phyloP scores from a whole-genome alignment of 2,329 filamentous ascomycete species.

The Exophiala lecanii-corni region DNA sequence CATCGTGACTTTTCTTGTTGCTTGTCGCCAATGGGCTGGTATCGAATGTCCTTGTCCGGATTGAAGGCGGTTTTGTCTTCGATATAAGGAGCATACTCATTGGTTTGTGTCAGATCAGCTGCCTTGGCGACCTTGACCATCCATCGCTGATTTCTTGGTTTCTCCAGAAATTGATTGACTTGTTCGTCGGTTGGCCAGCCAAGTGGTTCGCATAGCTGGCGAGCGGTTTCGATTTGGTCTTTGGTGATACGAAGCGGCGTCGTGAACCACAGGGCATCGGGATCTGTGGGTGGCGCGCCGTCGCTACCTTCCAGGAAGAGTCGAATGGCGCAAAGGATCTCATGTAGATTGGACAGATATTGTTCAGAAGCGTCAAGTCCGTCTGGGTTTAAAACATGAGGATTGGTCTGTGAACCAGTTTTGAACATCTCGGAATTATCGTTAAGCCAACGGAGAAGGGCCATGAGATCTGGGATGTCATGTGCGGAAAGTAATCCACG shows the following conservation, averaged over 20 bases:
- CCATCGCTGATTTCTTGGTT: neutral
- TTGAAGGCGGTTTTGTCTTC: too few species aligned
- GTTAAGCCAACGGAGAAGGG: constrained; percentile 25
- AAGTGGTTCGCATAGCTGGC: constrained; percentile 7
- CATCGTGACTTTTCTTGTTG: too few species aligned
- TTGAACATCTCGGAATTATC: constrained; percentile 23
- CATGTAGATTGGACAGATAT: neutral
- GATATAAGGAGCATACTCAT: neutral
- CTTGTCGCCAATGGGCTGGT: too few species aligned
- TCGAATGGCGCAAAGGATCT: constrained; percentile 11
- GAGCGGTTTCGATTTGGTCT: constrained; percentile 8
- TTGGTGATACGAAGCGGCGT: constrained; percentile 6
- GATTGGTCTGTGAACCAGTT: constrained; percentile 2
- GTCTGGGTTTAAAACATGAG: neutral
- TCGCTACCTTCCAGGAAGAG: constrained; percentile 16
- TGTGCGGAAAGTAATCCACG: constrained; percentile 13
- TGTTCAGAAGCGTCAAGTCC: neutral
- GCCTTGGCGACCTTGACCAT: neutral
- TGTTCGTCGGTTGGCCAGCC: constrained; percentile 22
- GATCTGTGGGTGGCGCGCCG: neutral
- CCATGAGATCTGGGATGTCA: constrained; percentile 12
- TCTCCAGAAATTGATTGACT: constrained; percentile 6
- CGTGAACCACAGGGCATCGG: constrained; percentile 3
- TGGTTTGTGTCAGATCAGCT: neutral
- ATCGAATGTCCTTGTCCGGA: too few species aligned